Percentiles rank a stretch among this genome's conserved stretches.
Evolutionary conservation across 2,329 filamentous ascomycete species (phyloP).

Genomic region (Cladophialophora chaetospira): DNA sequence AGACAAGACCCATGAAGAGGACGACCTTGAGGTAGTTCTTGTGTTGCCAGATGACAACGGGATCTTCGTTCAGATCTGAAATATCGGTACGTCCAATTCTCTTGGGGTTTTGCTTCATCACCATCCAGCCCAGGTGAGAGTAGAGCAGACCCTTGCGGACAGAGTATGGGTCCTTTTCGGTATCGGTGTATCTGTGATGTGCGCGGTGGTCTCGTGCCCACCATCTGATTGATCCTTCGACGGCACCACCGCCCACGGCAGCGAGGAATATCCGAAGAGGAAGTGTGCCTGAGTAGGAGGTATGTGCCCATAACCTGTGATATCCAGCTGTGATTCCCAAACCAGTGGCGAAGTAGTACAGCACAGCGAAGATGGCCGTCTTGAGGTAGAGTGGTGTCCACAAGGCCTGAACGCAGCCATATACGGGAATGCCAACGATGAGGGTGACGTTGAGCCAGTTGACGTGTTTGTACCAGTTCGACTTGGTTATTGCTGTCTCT

Average conservation of each 20-base stretch:
- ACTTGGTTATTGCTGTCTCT: slow-evolving; percentile 74
- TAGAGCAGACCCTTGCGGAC: slow-evolving; percentile 85
- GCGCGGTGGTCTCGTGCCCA: slow-evolving; percentile 85
- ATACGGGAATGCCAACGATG: slow-evolving; percentile 74
- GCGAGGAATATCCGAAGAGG: slow-evolving; percentile 82
- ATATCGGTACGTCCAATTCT: slow-evolving; percentile 85
- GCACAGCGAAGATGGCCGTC: slow-evolving; percentile 71
- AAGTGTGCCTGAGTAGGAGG: slow-evolving; percentile 74
- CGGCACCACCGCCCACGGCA: slow-evolving; percentile 76
- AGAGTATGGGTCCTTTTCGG: slow-evolving; percentile 87
- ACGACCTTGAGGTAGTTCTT: slow-evolving; percentile 81
- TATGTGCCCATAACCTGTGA: slow-evolving; percentile 84
- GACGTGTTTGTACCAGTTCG: slow-evolving; percentile 89
- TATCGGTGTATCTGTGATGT: slow-evolving; percentile 90
- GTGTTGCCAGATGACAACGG: slow-evolving; percentile 85
- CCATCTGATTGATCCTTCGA: slow-evolving; percentile 85
- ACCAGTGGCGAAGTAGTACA: slow-evolving; percentile 82
- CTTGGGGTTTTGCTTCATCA: slow-evolving; percentile 92
- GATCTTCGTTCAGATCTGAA: slow-evolving; percentile 82
- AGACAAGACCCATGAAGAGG: slow-evolving; percentile 72
- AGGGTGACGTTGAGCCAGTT: slow-evolving; percentile 89
- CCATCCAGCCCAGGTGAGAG: slow-evolving; percentile 86
- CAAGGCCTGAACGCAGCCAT: slow-evolving; percentile 71
- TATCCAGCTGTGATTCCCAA: slow-evolving; percentile 79
- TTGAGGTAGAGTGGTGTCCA: slow-evolving; percentile 75